Evolutionary conservation across 2,329 filamentous ascomycete genomes (phyloP).

Genomic region (Fusarium sp.): DNA sequence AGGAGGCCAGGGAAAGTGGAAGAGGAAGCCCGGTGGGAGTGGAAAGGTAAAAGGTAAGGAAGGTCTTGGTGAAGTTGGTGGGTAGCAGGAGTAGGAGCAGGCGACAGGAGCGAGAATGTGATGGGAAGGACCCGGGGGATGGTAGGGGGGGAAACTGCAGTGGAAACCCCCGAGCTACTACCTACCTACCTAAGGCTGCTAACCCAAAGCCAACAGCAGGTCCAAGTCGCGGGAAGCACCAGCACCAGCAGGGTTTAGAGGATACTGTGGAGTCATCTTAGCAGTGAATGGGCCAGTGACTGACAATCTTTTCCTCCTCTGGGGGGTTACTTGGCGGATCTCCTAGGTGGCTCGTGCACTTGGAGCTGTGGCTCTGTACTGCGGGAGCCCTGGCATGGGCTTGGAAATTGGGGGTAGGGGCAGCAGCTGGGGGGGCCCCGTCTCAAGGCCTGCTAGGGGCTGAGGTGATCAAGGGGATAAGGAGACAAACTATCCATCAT

Average conservation of each 20-base stretch:
- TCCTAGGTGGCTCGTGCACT: conserved; percentile 45
- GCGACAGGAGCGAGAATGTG: conserved; percentile 36
- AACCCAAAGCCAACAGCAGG: conserved; percentile 39
- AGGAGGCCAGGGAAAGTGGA: conserved; percentile 43
- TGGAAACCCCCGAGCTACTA: conserved; percentile 37
- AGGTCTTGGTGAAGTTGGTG: conserved; percentile 28
- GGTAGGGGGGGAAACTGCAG: conserved; percentile 49
- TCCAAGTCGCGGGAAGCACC: conserved; percentile 36
- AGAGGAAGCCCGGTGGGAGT: conserved; percentile 22
- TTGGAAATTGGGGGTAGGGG: conserved; percentile 47
- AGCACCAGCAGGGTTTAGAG: conserved; percentile 37
- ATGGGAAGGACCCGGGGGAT: conserved; percentile 35
- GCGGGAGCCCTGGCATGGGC: conserved; percentile 50
- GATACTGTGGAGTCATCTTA: conserved; percentile 25
- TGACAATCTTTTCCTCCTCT: conserved; percentile 5
- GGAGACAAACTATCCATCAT: conserved; percentile 20
- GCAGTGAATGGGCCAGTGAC: conserved; percentile 23
- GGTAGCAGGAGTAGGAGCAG: conserved; percentile 32
- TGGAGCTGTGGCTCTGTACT: conserved; percentile 39
- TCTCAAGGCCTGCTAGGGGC: conserved; percentile 41
- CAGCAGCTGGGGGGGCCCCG: conserved; percentile 40
- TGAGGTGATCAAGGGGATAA: conserved; percentile 29
- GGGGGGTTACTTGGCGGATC: conserved; percentile 29
- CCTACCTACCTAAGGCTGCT: conserved; percentile 11
- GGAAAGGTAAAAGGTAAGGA: conserved; percentile 37